A percentile compares a stretch with the other conserved stretches of the same genome.
phyloP scores from a whole-genome alignment of 352 stramenopile genomes.

The Pelagophyceae sp. region DNA sequence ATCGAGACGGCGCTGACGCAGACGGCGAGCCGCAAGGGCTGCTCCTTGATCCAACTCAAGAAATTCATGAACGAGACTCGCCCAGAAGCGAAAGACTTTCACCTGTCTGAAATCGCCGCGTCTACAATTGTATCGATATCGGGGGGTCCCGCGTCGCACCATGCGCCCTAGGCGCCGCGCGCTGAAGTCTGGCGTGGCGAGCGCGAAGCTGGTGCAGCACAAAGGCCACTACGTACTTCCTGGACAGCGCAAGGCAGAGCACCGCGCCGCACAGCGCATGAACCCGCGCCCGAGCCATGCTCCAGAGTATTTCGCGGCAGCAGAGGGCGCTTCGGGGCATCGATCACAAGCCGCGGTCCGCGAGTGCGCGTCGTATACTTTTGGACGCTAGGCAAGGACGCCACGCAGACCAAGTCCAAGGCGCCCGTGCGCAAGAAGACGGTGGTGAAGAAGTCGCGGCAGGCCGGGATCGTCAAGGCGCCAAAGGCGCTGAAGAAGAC shows the following conservation, averaged over 20 bases:
- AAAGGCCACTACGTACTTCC: background rate
- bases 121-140: too few species aligned
- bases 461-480: too few species aligned
- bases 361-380: too few species aligned
- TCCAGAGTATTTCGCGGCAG: too few species aligned
- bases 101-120: too few species aligned
- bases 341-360: too few species aligned
- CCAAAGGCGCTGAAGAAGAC: too few species aligned
- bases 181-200: background rate
- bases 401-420: background rate
- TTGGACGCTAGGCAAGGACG: too few species aligned
- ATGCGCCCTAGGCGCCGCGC: background rate
- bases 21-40: background rate
- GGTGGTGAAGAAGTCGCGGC: background rate
- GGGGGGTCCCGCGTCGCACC: too few species aligned
- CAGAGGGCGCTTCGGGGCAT: too few species aligned
- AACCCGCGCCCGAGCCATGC: too few species aligned
- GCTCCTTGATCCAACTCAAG: background rate
- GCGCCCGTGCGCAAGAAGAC: background rate
- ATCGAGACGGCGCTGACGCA: background rate
- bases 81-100: background rate
- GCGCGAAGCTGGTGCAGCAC: background rate
- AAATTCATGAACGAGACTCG: background rate
- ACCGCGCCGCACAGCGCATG: too few species aligned
- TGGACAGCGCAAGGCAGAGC: background rate